Evolutionary conservation across 257 asterid species (phyloP).

Genomic region (Solanum megistacrolobum): DNA sequence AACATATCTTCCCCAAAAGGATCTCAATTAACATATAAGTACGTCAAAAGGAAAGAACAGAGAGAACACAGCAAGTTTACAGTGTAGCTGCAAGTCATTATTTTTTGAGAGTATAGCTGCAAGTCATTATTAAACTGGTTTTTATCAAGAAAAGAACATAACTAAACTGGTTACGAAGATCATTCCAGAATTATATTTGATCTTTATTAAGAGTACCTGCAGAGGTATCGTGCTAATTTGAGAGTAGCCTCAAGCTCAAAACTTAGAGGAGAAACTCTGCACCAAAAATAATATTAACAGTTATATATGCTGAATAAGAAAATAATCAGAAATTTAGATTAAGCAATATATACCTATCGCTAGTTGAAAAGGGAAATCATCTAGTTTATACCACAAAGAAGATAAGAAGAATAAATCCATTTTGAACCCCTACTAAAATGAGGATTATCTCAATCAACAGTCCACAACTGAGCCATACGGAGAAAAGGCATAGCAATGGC

Average conservation of each 20-base stretch:
- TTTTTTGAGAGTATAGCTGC: background rate
- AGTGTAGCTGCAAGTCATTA: background rate
- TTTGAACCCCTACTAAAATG: background rate
- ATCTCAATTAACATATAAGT: background rate
- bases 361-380: background rate
- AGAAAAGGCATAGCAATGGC: background rate
- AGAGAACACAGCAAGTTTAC: background rate
- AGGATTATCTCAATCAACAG: background rate
- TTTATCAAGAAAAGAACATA: background rate
- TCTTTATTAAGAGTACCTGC: constrained; percentile 55
- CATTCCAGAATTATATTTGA: background rate
- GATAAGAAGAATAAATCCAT: background rate
- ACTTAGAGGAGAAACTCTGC: constrained; percentile 96
- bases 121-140: background rate
- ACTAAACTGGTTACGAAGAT: background rate
- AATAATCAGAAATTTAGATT: background rate
- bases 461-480: background rate
- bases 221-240: constrained; percentile 90
- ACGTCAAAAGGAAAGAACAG: background rate
- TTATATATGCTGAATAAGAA: background rate
- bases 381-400: background rate
- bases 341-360: background rate
- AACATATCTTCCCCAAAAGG: background rate
- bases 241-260: constrained; percentile 96
- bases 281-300: background rate